phyloP scores from a whole-genome alignment of 306 rosid species.

The Vigna angularis region DNA sequence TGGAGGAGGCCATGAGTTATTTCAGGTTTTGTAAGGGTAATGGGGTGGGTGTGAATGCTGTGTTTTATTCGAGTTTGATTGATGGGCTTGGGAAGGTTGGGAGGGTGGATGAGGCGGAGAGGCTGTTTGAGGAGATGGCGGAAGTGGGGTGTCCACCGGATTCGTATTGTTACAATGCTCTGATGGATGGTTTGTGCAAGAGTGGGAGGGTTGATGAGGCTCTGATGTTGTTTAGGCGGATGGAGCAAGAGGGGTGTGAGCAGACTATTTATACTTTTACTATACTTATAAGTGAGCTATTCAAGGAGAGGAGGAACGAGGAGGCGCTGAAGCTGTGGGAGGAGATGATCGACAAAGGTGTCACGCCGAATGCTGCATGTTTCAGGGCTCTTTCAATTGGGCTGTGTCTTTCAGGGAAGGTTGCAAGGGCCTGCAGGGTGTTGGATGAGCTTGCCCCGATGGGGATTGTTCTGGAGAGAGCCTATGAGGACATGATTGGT shows the following conservation, averaged over 20 bases:
- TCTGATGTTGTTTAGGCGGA: conserved; percentile 57
- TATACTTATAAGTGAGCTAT: conserved; percentile 70
- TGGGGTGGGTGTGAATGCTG: conserved; percentile 65
- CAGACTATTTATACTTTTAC: conserved; percentile 84
- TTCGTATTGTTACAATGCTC: conserved; percentile 77
- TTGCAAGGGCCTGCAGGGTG: conserved; percentile 87
- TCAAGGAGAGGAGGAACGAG: conserved; percentile 76
- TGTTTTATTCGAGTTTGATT: conserved; percentile 80
- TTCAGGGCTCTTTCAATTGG: conserved; percentile 86
- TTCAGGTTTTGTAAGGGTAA: conserved; percentile 57
- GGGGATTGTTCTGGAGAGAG: conserved; percentile 79
- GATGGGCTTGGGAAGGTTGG: conserved; percentile 92
- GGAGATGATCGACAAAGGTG: conserved; percentile 82
- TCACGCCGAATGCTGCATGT: conserved; percentile 80
- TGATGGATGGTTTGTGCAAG: conserved; percentile 76
- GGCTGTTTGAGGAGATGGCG: conserved; percentile 74
- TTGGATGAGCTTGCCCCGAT: conserved; percentile 88
- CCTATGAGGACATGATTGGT: conserved; percentile 85
- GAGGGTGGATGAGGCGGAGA: conserved; percentile 79
- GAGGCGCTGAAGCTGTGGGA: conserved; percentile 86
- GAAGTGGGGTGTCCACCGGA: conserved; percentile 70
- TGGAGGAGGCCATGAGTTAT: conserved; percentile 79
- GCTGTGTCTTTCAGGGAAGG: conserved; percentile 85
- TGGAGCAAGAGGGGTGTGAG: conserved; percentile 88
- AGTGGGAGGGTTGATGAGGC: conserved; percentile 74